Evolutionary conservation across 768 basidiomycete species (phyloP).

Genomic region (Suillus americanus): DNA sequence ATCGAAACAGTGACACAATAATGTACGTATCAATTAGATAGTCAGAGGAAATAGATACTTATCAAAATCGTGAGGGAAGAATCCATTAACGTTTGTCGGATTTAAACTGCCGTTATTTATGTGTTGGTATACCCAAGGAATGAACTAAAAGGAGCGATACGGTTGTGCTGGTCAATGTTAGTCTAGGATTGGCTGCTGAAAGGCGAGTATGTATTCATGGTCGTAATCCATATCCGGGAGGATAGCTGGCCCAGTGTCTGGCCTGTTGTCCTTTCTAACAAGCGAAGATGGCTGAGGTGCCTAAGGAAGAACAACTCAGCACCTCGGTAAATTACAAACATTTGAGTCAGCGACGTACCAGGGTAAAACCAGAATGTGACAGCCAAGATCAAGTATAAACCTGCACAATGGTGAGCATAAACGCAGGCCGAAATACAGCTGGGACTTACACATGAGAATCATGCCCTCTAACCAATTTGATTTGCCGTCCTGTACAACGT

Average conservation of each 20-base stretch:
- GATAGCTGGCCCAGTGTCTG: background rate
- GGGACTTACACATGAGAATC: slow-evolving; percentile 62
- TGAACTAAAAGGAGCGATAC: background rate
- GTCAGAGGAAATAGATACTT: background rate
- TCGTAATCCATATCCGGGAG: background rate
- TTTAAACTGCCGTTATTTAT: background rate
- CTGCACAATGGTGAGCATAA: slow-evolving; percentile 22
- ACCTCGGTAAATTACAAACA: background rate
- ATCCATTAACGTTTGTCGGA: background rate
- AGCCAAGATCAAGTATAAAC: slow-evolving; percentile 56
- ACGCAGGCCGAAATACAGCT: background rate
- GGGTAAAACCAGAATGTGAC: slow-evolving; percentile 57
- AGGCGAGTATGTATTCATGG: background rate
- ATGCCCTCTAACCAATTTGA: slow-evolving; percentile 93
- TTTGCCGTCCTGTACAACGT: slow-evolving; percentile 81
- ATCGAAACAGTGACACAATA: background rate
- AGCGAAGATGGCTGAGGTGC: background rate
- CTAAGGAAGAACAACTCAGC: slow-evolving; percentile 5
- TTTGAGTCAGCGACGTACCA: slow-evolving; percentile 26
- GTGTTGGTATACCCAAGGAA: background rate
- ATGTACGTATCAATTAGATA: background rate
- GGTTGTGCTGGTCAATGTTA: background rate
- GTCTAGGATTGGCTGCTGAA: background rate
- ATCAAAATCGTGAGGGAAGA: background rate
- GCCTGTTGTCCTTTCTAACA: background rate